A percentile compares a stretch with the other conserved stretches of the same genome.
Conservation (phyloP, 1,284 basidiomycete genomes). For the Cryptococcus deneoformans region DNA sequence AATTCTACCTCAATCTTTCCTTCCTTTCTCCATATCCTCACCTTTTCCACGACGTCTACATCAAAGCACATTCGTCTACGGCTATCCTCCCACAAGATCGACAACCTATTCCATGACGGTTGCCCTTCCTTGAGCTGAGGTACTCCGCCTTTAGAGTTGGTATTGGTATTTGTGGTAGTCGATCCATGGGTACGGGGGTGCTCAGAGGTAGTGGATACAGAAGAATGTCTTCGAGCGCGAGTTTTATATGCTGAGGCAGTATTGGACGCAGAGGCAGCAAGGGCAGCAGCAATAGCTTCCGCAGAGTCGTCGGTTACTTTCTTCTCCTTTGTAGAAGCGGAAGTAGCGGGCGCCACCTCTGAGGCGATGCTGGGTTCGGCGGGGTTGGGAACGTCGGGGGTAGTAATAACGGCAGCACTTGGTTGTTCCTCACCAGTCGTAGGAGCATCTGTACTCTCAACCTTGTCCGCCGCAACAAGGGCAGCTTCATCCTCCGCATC, state of each 20-base stretch:
- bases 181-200: background rate
- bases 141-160: background rate
- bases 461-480: background rate
- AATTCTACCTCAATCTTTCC: conserved; percentile 81
- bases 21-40: conserved; percentile 76
- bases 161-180: background rate
- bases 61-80: conserved; percentile 82
- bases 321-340: background rate
- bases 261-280: conserved; percentile 30
- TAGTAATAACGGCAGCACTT: background rate
- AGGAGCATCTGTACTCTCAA: background rate
- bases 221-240: conserved; percentile 26
- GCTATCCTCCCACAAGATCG: conserved; percentile 79
- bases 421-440: too few relatives aligned
- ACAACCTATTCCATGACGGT: conserved; percentile 22
- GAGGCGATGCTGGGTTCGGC: background rate
- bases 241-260: conserved; percentile 30
- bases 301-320: conserved; percentile 5
- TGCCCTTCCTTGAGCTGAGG: background rate
- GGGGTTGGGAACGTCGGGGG: background rate
- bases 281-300: conserved; percentile 19
- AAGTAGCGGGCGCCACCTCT: background rate
- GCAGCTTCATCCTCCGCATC: background rate
- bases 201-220: conserved; percentile 13
- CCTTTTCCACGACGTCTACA: conserved; percentile 74